Evolutionary conservation across 257 asterid species (phyloP).

Genomic region (Salvia splendens): DNA sequence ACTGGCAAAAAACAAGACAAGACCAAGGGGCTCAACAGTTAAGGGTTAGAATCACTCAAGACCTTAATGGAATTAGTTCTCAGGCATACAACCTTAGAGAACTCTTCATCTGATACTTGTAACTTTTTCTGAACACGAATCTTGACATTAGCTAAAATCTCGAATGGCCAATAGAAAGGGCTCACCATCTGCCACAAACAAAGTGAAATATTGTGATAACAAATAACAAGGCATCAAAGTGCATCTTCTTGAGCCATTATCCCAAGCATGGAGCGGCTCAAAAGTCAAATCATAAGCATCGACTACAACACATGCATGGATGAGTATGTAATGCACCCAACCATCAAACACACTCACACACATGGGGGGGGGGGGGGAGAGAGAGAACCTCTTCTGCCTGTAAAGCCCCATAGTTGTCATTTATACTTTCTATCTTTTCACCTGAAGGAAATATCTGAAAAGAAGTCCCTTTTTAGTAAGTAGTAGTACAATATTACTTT

Average conservation of each 20-base stretch:
- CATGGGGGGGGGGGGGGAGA: neutral
- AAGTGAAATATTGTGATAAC: constrained; percentile 19
- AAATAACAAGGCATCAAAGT: neutral
- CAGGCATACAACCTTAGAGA: constrained; percentile 41
- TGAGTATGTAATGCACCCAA: constrained; percentile 6
- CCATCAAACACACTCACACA: neutral
- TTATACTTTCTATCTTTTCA: constrained; percentile 60
- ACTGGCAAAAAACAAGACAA: constrained; percentile 40
- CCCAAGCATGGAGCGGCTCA: neutral
- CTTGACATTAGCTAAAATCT: constrained; percentile 50
- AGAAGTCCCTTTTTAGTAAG: constrained; percentile 23
- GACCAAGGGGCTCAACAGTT: constrained; percentile 24
- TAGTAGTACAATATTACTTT: constrained; percentile 17
- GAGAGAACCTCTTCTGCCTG: constrained; percentile 65
- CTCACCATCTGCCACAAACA: constrained; percentile 48
- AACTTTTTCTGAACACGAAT: constrained; percentile 54
- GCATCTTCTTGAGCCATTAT: constrained; percentile 20
- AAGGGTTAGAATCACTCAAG: constrained; percentile 3
- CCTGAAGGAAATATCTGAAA: constrained; percentile 59
- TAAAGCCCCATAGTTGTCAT: constrained; percentile 61
- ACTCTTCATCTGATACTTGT: constrained; percentile 57
- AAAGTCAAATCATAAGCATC: constrained; percentile 4
- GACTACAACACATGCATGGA: neutral
- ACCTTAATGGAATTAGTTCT: constrained; percentile 3
- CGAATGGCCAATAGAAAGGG: constrained; percentile 63